A percentile compares a stretch with the other conserved stretches of the same genome.
Conservation (phyloP, 2,329 filamentous ascomycete genomes). For the Alternaria longipes region DNA sequence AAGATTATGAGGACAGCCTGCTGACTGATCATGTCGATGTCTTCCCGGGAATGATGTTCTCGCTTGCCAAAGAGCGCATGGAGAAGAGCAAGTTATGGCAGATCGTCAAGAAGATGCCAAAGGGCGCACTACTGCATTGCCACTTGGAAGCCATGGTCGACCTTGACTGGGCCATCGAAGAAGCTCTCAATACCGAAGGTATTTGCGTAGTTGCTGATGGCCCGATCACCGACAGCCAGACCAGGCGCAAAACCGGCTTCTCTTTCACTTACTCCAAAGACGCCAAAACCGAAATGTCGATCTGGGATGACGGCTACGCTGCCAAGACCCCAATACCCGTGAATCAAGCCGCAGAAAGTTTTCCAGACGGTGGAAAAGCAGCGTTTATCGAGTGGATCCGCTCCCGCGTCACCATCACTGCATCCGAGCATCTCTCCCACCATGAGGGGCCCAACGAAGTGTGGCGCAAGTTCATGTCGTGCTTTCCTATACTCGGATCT, state of each 20-base stretch:
- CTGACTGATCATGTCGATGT: slow-evolving; percentile 71
- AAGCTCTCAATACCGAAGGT: slow-evolving; percentile 74
- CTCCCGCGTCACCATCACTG: slow-evolving; percentile 74
- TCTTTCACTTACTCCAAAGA: slow-evolving; percentile 64
- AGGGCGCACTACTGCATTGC: slow-evolving; percentile 84
- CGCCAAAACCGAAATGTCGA: slow-evolving; percentile 54
- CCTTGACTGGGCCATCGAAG: slow-evolving; percentile 78
- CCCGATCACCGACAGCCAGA: slow-evolving; percentile 64
- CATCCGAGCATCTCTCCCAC: slow-evolving; percentile 77
- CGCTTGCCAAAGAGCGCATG: slow-evolving; percentile 83
- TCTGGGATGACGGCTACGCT: slow-evolving; percentile 75
- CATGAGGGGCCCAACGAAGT: slow-evolving; percentile 84
- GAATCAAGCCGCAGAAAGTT: slow-evolving; percentile 72
- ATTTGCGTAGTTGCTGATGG: slow-evolving; percentile 73
- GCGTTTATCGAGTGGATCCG: slow-evolving; percentile 84
- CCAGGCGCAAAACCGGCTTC: slow-evolving; percentile 65
- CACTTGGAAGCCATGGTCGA: slow-evolving; percentile 94
- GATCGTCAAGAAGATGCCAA: slow-evolving; percentile 86
- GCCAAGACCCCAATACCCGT: slow-evolving; percentile 67
- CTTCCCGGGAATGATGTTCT: slow-evolving; percentile 94
- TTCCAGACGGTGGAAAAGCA: slow-evolving; percentile 73
- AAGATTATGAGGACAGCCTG: slow-evolving; percentile 74
- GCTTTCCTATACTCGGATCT: slow-evolving; percentile 76
- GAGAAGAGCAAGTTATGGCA: slow-evolving; percentile 85
- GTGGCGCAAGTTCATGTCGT: slow-evolving; percentile 81